Evolutionary conservation across 1,139 yeast genomes (phyloP), one percentile per base, ranked within the genome.

Genomic region (Martiniozyma asiatica): DNA sequence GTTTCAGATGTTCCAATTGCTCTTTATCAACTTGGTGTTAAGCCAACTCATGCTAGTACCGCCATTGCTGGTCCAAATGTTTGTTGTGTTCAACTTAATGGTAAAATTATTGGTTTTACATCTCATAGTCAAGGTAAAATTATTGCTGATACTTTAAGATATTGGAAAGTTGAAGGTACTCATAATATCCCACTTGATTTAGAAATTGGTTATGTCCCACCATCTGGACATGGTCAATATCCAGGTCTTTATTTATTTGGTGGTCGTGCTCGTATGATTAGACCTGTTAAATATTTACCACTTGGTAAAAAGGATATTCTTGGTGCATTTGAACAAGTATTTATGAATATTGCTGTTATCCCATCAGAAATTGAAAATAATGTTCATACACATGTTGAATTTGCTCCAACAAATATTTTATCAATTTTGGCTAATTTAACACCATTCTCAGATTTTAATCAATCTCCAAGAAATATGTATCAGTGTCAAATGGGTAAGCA

Each of bases 401-500:
- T 70, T 54, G 68, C 93, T 2, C 98, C 98, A 44, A 89, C 98
- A 3, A 85, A 89, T 55, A 84, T 89, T 36, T 65, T 89, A 45
- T 84, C 96, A 13, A 89, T 89, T 45, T 65, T 89, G 57, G 97
- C 97, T 40, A 89, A 89, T 58, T 66, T 89, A 63, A 89, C 98
- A 1, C 98, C 98, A 43, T 89, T 84, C 55, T 87, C 97, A 1
- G 98, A 89, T 58, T 92, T 89, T 63, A 89, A 89, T 58, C 99
- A 89, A 64, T 85, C 97, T 21, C 99, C 99, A 49, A 80, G 99
- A 74, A 89, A 89, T 56, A 89, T 92, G 98, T 89, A 89, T 56
- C 99, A 89, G 63, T 89, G 99, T 64, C 98, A 92, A 68, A 89
- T 89, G 99, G 98, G 97, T 72, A 89, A 89, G 62, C 99, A 89